Percentiles rank a stretch among this genome's conserved stretches.
Evolutionary conservation across 208 protist species (phyloP).

Genomic region (Jaenimonas drosophilae): DNA sequence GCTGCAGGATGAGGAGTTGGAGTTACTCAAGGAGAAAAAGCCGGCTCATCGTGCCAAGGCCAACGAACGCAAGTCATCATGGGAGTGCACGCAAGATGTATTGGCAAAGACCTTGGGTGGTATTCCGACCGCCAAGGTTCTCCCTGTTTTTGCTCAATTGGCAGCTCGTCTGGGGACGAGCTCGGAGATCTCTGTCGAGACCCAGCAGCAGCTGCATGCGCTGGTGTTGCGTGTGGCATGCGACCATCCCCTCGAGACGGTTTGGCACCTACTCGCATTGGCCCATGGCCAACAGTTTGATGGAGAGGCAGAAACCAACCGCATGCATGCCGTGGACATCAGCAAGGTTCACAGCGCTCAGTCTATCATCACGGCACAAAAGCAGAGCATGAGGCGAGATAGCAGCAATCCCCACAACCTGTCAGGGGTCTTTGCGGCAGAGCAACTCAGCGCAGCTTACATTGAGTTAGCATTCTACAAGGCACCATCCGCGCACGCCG

Average conservation of each 20-base stretch:
- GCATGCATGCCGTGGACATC: constrained; percentile 17
- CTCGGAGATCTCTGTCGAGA: not conserved
- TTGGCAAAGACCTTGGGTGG: constrained; percentile 33
- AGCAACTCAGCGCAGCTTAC: constrained; percentile 53
- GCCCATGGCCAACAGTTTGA: constrained; percentile 44
- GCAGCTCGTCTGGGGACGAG: constrained; percentile 47
- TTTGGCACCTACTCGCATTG: constrained; percentile 74
- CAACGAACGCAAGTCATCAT: no score
- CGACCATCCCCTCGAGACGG: constrained; percentile 37
- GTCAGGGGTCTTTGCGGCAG: not conserved
- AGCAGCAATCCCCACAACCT: no score
- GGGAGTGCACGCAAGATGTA: constrained; percentile 23
- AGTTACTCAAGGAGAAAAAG: not conserved
- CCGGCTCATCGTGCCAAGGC: not conserved
- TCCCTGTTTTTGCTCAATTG: constrained; percentile 58
- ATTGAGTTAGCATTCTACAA: constrained; percentile 64
- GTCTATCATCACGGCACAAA: constrained; percentile 21
- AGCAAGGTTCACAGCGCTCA: constrained; percentile 22
- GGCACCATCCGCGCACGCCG: not conserved
- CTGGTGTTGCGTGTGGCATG: constrained; percentile 35
- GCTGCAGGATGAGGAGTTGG: constrained; percentile 40
- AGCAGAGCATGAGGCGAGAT: no score
- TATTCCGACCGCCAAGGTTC: constrained; percentile 40
- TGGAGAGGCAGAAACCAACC: constrained; percentile 6
- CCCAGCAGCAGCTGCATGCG: constrained; percentile 11